Conservation (phyloP, 2,329 filamentous ascomycete genomes). For the Paradendryphiella salina region DNA sequence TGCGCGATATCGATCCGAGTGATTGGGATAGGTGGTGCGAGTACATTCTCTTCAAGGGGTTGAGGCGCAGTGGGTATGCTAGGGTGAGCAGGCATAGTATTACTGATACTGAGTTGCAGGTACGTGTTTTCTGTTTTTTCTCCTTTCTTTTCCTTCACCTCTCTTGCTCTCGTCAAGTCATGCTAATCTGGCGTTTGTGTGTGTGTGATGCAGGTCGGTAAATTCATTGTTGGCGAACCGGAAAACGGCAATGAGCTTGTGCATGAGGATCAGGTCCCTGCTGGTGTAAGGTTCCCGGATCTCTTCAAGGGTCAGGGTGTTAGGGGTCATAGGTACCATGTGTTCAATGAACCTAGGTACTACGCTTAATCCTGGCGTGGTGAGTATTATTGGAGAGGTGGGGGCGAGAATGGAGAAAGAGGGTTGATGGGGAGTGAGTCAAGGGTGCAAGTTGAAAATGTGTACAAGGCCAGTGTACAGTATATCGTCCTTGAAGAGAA, state of each 20-base stretch:
- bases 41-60: constrained; percentile 92
- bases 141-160: background rate
- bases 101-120: constrained; percentile 95
- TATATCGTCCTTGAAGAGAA: too few species aligned
- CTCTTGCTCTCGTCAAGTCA: background rate
- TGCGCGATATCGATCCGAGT: constrained; percentile 89
- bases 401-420: background rate
- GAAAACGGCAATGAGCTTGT: constrained; percentile 68
- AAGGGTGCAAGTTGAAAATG: too few species aligned
- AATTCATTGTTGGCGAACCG: constrained; percentile 80
- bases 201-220: constrained; percentile 64
- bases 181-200: background rate
- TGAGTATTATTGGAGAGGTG: background rate
- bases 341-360: constrained; percentile 72
- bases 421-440: too few species aligned
- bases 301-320: constrained; percentile 85
- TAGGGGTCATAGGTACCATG: constrained; percentile 88
- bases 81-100: constrained; percentile 86
- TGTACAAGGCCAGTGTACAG: too few species aligned
- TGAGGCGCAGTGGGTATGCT: constrained; percentile 86
- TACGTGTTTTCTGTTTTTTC: constrained; percentile 43
- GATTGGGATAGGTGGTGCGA: constrained; percentile 99
- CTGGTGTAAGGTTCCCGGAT: constrained; percentile 79
- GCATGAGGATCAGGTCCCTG: constrained; percentile 72
- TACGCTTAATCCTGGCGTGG: constrained; percentile 24